These are phyloP conservation scores for Metschnikowia picachoensis DNA, from an alignment of 805 yeast species.

Conservation along the genomic window DNA sequence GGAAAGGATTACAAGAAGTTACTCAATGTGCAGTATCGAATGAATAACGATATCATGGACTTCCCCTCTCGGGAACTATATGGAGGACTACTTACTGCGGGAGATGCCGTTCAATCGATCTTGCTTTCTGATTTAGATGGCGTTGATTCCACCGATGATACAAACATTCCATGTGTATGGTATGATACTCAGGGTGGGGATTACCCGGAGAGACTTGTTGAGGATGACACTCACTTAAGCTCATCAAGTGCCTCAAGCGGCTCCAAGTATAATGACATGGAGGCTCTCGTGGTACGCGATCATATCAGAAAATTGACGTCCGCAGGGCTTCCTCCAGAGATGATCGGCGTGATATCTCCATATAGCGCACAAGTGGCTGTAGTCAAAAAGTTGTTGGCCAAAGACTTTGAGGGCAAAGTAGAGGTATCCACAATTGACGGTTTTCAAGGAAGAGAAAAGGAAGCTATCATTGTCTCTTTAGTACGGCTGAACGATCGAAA, in stretches of 20 bases:
- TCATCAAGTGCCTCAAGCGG: slow-evolving; percentile 21
- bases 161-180: slow-evolving; percentile 63
- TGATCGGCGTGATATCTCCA: slow-evolving; percentile 87
- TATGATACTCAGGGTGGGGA: slow-evolving; percentile 92
- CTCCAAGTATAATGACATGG: slow-evolving; percentile 77
- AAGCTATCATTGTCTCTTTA: slow-evolving; percentile 71
- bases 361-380: slow-evolving; percentile 81
- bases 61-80: slow-evolving; percentile 70
- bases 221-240: slow-evolving; percentile 17
- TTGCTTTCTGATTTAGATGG: slow-evolving; percentile 48
- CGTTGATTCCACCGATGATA: slow-evolving; percentile 49
- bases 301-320: slow-evolving; percentile 53
- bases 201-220: slow-evolving; percentile 54
- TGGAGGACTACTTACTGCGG: slow-evolving; percentile 59
- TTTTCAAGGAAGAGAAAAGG: slow-evolving; percentile 95
- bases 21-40: slow-evolving; percentile 78
- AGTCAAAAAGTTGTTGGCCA: slow-evolving; percentile 38
- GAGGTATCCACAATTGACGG: slow-evolving; percentile 94
- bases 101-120: slow-evolving; percentile 49
- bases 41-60: slow-evolving; percentile 74
- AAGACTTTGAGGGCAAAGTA: slow-evolving; percentile 33
- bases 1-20: slow-evolving; percentile 49
- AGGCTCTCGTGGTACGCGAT: slow-evolving; percentile 54
- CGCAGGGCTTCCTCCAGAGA: slow-evolving; percentile 48
- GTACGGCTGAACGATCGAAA: slow-evolving; percentile 73